Percentiles rank a stretch among this genome's conserved stretches.
These are phyloP conservation scores for Clausena lansium DNA, from an alignment of 345 rosid genomes.

Conservation along the genomic window DNA sequence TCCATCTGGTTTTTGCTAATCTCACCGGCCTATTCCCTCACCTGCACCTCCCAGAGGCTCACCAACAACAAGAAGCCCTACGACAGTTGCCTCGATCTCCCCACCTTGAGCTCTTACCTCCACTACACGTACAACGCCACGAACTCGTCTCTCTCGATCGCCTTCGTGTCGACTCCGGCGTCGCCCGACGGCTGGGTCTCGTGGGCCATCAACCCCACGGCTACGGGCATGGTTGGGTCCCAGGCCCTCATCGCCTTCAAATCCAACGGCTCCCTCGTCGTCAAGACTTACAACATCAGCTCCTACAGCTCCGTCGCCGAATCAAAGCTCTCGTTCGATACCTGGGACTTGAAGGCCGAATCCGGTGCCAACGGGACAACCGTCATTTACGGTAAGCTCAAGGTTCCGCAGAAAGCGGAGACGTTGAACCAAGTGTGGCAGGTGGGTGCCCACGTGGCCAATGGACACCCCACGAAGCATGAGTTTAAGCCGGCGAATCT, in stretches of 20 bases:
- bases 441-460: constrained; percentile 48
- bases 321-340: constrained; percentile 46
- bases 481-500: constrained; percentile 21
- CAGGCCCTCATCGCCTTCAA: constrained; percentile 65
- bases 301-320: constrained; percentile 20
- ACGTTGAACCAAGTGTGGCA: constrained; percentile 86
- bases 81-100: constrained; percentile 49
- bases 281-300: constrained; percentile 54
- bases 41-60: constrained; percentile 55
- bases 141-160: constrained; percentile 75
- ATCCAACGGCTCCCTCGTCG: constrained; percentile 26
- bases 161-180: constrained; percentile 60
- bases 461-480: constrained; percentile 36
- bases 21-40: constrained; percentile 45
- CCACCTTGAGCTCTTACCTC: constrained; percentile 47
- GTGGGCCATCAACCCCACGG: constrained; percentile 78
- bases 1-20: constrained; percentile 28
- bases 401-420: constrained; percentile 46
- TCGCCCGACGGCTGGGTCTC: constrained; percentile 59
- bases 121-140: constrained; percentile 68
- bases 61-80: constrained; percentile 28
- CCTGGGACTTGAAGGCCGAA: constrained; percentile 54
- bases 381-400: constrained; percentile 49
- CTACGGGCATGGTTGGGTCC: constrained; percentile 51
- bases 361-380: constrained; percentile 27